Evolutionary conservation across 1,139 yeast species (phyloP).

Genomic region (Dujonia santamariae): DNA sequence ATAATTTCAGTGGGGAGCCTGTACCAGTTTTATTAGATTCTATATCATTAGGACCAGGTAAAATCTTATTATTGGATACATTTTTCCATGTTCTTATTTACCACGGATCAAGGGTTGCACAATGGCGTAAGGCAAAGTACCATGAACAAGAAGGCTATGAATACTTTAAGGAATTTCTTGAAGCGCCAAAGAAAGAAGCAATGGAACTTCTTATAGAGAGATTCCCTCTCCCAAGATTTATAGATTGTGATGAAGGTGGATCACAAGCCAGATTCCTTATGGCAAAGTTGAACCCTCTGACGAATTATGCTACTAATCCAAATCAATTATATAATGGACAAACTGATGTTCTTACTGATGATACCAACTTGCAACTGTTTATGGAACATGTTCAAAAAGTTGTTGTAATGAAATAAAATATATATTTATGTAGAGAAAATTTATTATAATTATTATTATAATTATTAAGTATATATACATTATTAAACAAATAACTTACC

Average conservation of each 20-base stretch:
- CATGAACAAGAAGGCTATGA: conserved; percentile 65
- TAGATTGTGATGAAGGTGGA: conserved; percentile 75
- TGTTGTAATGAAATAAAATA: conserved; percentile 20
- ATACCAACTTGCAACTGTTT: conserved; percentile 63
- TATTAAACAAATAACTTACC: no score
- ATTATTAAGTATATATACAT: no score
- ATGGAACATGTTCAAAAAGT: conserved; percentile 54
- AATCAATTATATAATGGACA: conserved; percentile 27
- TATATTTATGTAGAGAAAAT: not conserved
- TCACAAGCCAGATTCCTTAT: conserved; percentile 75
- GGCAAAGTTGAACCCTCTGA: conserved; percentile 73
- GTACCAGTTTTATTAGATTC: conserved; percentile 71
- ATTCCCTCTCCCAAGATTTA: conserved; percentile 70
- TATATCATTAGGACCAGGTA: conserved; percentile 56
- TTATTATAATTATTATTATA: not conserved
- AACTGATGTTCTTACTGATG: conserved; percentile 60
- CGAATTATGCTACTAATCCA: conserved; percentile 49
- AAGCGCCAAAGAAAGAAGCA: conserved; percentile 67
- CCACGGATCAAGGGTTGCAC: conserved; percentile 67
- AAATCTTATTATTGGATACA: conserved; percentile 66
- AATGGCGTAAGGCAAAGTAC: conserved; percentile 67
- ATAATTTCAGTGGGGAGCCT: conserved; percentile 39
- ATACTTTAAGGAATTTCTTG: conserved; percentile 57
- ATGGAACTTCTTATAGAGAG: conserved; percentile 64
- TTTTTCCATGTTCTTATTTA: conserved; percentile 70